Conservation (phyloP, 495 filamentous ascomycete species). For the Aspergillus cristatus region DNA sequence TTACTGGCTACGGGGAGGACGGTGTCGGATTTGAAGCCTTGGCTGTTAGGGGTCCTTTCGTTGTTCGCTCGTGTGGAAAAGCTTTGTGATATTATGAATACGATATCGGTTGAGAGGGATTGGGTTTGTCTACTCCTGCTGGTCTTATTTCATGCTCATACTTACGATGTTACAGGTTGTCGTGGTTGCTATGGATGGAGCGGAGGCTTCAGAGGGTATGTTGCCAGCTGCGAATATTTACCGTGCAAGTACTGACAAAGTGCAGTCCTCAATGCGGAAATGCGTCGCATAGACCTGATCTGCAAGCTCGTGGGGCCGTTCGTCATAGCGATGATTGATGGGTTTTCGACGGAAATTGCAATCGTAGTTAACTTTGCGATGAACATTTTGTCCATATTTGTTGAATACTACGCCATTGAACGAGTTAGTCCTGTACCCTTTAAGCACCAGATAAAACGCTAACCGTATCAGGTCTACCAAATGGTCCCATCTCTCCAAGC, state of each 20-base stretch:
- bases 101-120: slow-evolving; percentile 50
- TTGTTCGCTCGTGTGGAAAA: slow-evolving; percentile 45
- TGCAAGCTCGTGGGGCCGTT: slow-evolving; percentile 57
- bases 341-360: no score
- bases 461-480: no score
- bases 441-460: no score
- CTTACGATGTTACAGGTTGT: not conserved
- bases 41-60: slow-evolving; percentile 21
- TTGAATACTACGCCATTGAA: no score
- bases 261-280: slow-evolving; percentile 42
- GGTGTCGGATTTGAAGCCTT: no score
- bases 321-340: slow-evolving; percentile 17
- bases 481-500: no score
- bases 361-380: no score
- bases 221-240: no score
- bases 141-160: not conserved
- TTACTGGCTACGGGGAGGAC: no score
- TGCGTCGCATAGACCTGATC: slow-evolving; percentile 56
- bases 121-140: slow-evolving; percentile 31
- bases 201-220: not conserved
- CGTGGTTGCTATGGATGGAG: no score
- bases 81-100: slow-evolving; percentile 37
- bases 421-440: no score
- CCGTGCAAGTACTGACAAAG: slow-evolving; percentile 2
- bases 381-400: no score